Base-by-base conservation (phyloP, 2,329 filamentous ascomycete genomes). In the Penicillium fuscoglaucum region DNA sequence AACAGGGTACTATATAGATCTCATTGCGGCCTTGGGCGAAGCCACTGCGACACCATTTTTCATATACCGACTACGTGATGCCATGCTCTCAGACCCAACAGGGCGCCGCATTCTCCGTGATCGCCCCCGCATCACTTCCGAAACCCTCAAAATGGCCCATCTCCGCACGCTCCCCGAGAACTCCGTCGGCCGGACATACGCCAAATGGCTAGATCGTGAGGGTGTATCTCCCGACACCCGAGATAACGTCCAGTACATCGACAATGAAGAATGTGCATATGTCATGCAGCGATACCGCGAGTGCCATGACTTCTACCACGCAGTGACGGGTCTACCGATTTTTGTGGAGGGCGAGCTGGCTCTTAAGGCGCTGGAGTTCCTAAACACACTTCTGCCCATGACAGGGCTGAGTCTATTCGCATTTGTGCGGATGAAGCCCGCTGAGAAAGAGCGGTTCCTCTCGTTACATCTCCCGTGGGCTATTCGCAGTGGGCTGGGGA, bases 281-380 rank as follows among this genome's bases (percentile, higher is more conserved):
- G 95, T 98, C 19, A 96, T 99, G 90, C 95, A 98, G 80, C 87
- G 95, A 54, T 99, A 99, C 76, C 87, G 95, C 61, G 95, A 99
- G 77, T 96, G 90, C 66, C 95, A 99, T 75, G 95, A 99, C 74
- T 97, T 99, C 77, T 97, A 96, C 79, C 95, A 99, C 75, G 93
- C 95, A 0, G 81, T 99, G 52, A 96, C 93, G 0, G 93, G 93
- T 0, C 78, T 99, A 48, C 95, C 95, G 0, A 86, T 96, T 43
- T 89, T 96, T 62, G 84, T 92, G n/a, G 95, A 99, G 79, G 95
- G 95, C 28, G 95, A 99, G 80, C 84, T 99, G 13, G 95, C 93
- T n/a, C 83, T 99, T 66, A 99, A 99, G 78, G 92, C 93, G 0
- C 96, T 99, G 66, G 95, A 99, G 79, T 99, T 96, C 74, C 87